Conservation (phyloP, 2,329 filamentous ascomycete genomes). For the Neonectria coccinea region DNA sequence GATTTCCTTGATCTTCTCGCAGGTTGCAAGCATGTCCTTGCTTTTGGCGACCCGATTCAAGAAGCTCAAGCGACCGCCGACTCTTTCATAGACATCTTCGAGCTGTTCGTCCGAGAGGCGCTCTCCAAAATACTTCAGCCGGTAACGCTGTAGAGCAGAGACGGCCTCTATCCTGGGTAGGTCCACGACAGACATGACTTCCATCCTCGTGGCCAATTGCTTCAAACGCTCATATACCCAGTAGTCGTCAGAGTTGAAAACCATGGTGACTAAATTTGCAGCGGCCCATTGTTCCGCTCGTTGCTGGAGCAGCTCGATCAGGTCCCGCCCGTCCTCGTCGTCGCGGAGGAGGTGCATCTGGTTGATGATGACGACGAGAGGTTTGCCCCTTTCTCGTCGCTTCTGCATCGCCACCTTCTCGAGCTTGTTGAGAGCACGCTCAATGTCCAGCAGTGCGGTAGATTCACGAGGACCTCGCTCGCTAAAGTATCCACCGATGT, state of each 20-base stretch:
- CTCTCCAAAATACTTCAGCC: constrained; percentile 81
- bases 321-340: constrained; percentile 90
- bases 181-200: constrained; percentile 88
- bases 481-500: constrained; percentile 95
- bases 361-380: constrained; percentile 94
- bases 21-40: constrained; percentile 81
- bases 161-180: constrained; percentile 83
- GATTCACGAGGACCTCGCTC: constrained; percentile 93
- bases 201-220: constrained; percentile 92
- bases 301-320: constrained; percentile 95
- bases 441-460: constrained; percentile 92
- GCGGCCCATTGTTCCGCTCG: constrained; percentile 97
- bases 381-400: constrained; percentile 70
- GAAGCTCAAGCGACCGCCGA: constrained; percentile 90
- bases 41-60: constrained; percentile 92
- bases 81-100: constrained; percentile 83
- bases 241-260: constrained; percentile 98
- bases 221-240: constrained; percentile 98
- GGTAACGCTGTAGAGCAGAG: constrained; percentile 80
- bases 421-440: constrained; percentile 95
- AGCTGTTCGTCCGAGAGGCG: constrained; percentile 66
- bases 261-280: constrained; percentile 86
- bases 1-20: constrained; percentile 75
- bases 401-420: constrained; percentile 91
- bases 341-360: constrained; percentile 91